phyloP scores from a whole-genome alignment of 495 filamentous ascomycete species.

The Annulohypoxylon stygium region DNA sequence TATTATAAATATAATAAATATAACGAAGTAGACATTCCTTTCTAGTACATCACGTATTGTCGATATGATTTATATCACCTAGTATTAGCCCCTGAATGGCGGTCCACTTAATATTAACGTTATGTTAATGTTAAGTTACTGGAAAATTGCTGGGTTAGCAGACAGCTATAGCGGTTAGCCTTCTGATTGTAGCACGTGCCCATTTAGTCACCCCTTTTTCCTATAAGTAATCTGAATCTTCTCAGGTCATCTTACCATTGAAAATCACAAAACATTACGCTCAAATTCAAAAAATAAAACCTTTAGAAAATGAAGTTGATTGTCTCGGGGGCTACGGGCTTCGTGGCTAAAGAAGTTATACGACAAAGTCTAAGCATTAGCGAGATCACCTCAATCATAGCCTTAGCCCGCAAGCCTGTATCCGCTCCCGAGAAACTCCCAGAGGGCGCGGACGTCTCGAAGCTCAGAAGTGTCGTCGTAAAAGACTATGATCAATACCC shows the following conservation, averaged over 20 bases:
- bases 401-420: slow-evolving; percentile 56
- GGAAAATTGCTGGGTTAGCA: too few species aligned
- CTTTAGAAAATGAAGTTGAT: slow-evolving; percentile 62
- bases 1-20: too few species aligned
- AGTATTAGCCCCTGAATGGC: too few species aligned
- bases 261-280: not conserved
- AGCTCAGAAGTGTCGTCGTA: slow-evolving; percentile 56
- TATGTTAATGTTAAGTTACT: too few species aligned
- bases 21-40: too few species aligned
- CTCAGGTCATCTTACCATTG: not conserved
- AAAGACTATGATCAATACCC: slow-evolving; percentile 60
- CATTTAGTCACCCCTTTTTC: not conserved
- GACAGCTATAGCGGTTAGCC: too few species aligned
- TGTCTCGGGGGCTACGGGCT: slow-evolving; percentile 63
- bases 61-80: too few species aligned
- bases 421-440: slow-evolving; percentile 41
- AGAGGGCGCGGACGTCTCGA: slow-evolving; percentile 47
- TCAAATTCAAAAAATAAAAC: not conserved
- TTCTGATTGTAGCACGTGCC: not conserved
- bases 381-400: slow-evolving; percentile 59
- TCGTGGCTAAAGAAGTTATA: slow-evolving; percentile 62
- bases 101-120: too few species aligned
- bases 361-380: slow-evolving; percentile 56
- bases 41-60: too few species aligned
- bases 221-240: not conserved